Evolutionary conservation across 345 rosid species (phyloP).

Genomic region (Syzygium aromaticum): DNA sequence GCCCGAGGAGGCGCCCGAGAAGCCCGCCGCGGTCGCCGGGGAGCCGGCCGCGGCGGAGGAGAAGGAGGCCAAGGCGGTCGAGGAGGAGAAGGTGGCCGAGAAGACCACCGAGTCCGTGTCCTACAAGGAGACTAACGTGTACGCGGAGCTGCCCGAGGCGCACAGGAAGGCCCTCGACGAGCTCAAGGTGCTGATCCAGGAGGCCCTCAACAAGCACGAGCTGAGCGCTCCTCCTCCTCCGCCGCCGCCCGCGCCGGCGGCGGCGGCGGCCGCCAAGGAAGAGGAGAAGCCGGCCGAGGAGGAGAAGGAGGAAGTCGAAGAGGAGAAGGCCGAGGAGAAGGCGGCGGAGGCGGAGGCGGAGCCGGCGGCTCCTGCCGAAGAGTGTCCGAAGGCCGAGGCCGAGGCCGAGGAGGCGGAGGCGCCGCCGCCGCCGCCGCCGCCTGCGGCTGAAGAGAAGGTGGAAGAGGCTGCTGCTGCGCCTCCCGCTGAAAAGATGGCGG

Average conservation of each 20-base stretch:
- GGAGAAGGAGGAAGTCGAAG: conserved; percentile 9
- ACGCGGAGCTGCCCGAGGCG: conserved; percentile 13
- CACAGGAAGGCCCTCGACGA: conserved; percentile 19
- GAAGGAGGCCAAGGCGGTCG: conserved; percentile 1
- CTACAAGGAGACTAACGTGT: conserved; percentile 17
- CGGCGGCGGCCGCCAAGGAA: background rate
- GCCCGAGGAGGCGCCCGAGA: conserved; percentile 7
- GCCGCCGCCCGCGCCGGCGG: background rate
- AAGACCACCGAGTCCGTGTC: background rate
- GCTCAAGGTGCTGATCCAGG: conserved; percentile 12
- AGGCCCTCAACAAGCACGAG: conserved; percentile 14
- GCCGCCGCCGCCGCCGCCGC: conserved; percentile 4
- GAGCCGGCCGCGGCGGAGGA: background rate
- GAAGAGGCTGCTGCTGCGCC: conserved; percentile 34
- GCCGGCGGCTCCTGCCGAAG: conserved; percentile 14
- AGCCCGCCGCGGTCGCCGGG: background rate
- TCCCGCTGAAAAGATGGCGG: conserved; percentile 2
- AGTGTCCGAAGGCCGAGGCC: background rate
- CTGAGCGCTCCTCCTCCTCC: conserved; percentile 5
- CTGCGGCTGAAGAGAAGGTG: conserved; percentile 14
- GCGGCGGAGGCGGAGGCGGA: conserved; percentile 7
- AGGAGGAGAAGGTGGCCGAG: conserved; percentile 6
- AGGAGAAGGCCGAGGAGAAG: conserved; percentile 67
- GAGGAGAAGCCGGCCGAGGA: conserved; percentile 6
- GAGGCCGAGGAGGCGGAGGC: conserved; percentile 15